Percentiles rank a stretch among this genome's conserved stretches.
Conservation (phyloP, 768 basidiomycete species). For the Mycena pura region DNA sequence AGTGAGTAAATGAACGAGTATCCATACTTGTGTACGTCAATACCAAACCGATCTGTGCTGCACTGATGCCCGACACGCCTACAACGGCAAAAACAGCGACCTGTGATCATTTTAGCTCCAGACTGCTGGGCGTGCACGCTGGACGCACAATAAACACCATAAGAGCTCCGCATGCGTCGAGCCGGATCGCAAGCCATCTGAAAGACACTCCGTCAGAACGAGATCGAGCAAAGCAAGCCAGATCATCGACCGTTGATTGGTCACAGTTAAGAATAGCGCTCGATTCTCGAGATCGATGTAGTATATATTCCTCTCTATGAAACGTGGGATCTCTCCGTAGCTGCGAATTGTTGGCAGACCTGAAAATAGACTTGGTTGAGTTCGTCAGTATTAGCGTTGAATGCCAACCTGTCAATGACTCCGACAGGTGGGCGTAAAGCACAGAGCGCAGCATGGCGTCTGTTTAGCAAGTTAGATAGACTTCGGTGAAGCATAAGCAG, state of each 20-base stretch:
- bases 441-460: constrained; percentile 77
- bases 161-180: constrained; percentile 72
- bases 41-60: constrained; percentile 75
- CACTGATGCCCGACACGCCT: constrained; percentile 60
- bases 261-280: constrained; percentile 67
- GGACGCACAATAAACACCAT: constrained; percentile 58
- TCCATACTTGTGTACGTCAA: constrained; percentile 68
- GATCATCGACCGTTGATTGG: constrained; percentile 62
- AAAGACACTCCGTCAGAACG: not conserved
- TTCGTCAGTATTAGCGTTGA: not conserved
- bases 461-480: constrained; percentile 25
- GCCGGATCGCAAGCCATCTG: constrained; percentile 74
- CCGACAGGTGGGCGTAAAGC: constrained; percentile 80
- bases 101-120: constrained; percentile 34
- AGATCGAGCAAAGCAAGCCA: not conserved
- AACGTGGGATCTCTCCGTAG: constrained; percentile 69
- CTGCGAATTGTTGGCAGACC: constrained; percentile 74
- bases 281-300: constrained; percentile 80
- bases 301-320: constrained; percentile 67
- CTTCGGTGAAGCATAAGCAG: not conserved
- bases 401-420: constrained; percentile 66
- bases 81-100: constrained; percentile 71
- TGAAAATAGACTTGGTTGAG: constrained; percentile 14
- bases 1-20: not conserved
- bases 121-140: not conserved